phyloP scores from a whole-genome alignment of 2,329 filamentous ascomycete genomes.

The Clarireedia sp. region DNA sequence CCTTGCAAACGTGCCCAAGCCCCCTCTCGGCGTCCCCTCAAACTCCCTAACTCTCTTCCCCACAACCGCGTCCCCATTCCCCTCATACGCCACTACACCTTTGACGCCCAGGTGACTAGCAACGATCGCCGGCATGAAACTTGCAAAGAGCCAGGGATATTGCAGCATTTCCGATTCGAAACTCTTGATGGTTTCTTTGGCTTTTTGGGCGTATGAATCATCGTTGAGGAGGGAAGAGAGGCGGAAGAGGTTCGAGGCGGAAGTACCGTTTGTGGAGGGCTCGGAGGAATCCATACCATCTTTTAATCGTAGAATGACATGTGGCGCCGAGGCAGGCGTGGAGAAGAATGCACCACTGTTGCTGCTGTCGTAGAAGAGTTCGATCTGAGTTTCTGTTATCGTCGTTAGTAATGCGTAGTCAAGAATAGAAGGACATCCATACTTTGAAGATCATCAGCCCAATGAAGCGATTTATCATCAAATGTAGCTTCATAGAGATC shows the following conservation, averaged over 20 bases:
- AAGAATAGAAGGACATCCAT: constrained; percentile 23
- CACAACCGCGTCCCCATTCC: constrained; percentile 10
- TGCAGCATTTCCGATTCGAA: constrained; percentile 91
- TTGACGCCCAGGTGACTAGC: constrained; percentile 59
- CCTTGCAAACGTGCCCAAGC: constrained; percentile 19
- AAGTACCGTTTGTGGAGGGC: constrained; percentile 81
- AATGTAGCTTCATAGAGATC: constrained; percentile 79
- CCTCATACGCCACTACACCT: constrained; percentile 42
- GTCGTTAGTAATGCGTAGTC: constrained; percentile 5
- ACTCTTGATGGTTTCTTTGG: constrained; percentile 67
- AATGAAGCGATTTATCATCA: constrained; percentile 66
- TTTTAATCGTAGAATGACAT: constrained; percentile 80
- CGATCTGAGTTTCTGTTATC: constrained; percentile 58
- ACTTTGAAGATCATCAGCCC: constrained; percentile 76
- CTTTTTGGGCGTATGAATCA: constrained; percentile 53
- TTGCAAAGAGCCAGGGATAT: constrained; percentile 85
- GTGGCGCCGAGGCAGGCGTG: constrained; percentile 52
- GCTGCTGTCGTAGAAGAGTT: constrained; percentile 64
- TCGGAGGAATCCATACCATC: constrained; percentile 91
- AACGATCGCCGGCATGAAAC: constrained; percentile 69
- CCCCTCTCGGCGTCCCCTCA: constrained; percentile 25
- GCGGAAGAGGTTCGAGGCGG: constrained; percentile 80
- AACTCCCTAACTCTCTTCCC: constrained; percentile 29
- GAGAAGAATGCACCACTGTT: constrained; percentile 60
- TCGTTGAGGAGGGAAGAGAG: constrained; percentile 64